Conservation (phyloP, 2,329 filamentous ascomycete species). For the Neofusicoccum parvum region DNA sequence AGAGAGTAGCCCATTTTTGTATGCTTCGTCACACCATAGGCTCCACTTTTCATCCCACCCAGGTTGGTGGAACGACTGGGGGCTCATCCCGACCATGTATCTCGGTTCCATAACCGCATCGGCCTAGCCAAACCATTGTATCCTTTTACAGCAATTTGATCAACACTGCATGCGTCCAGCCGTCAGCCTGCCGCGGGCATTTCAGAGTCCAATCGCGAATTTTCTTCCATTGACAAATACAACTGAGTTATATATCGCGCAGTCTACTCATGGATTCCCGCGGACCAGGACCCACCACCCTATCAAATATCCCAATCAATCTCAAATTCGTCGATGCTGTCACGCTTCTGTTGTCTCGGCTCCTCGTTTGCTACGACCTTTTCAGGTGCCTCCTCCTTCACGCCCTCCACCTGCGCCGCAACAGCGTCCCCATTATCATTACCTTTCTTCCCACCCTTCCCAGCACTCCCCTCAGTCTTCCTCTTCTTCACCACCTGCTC, state of each 20-base stretch:
- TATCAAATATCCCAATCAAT: slow-evolving; percentile 10
- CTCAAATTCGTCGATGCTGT: background rate
- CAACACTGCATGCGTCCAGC: background rate
- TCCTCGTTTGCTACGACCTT: background rate
- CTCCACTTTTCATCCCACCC: background rate
- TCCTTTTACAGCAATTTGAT: background rate
- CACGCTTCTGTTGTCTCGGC: background rate
- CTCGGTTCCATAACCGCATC: background rate
- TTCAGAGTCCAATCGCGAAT: background rate
- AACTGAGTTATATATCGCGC: background rate
- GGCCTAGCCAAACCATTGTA: background rate
- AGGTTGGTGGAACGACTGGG: background rate
- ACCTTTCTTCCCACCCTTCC: background rate
- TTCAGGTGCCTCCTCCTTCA: too few species aligned
- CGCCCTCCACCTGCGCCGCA: background rate
- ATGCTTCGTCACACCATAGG: background rate
- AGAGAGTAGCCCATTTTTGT: background rate
- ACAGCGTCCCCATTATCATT: background rate
- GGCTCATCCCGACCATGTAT: background rate
- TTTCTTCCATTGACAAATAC: background rate
- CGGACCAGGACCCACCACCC: background rate
- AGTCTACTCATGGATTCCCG: background rate
- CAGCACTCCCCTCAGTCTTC: background rate
- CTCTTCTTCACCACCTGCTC: background rate
- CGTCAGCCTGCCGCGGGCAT: too few species aligned